Conservation (phyloP, 176 grass and related monocot genomes). For the Eremochloa ophiuroides region DNA sequence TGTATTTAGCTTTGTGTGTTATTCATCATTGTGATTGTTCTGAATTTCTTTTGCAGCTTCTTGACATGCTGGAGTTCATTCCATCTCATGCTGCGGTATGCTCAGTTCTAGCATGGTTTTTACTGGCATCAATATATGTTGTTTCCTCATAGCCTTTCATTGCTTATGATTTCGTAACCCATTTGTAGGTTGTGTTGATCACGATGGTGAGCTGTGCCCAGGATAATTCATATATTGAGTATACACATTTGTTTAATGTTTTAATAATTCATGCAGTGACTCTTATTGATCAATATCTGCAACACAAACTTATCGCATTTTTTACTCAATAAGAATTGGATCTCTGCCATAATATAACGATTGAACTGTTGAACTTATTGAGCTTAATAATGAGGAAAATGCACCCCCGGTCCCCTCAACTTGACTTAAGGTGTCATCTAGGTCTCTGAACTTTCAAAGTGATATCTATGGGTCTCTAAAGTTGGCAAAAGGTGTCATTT, state of each 20-base stretch:
- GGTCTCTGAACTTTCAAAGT: too few species aligned
- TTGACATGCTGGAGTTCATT: constrained; percentile 89
- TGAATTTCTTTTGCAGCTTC: constrained; percentile 56
- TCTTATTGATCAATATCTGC: constrained; percentile 1
- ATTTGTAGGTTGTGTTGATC: constrained; percentile 89
- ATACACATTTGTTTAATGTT: constrained; percentile 13
- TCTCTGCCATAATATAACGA: neutral
- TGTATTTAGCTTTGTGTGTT: neutral
- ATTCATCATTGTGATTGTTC: constrained; percentile 2
- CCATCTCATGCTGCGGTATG: constrained; percentile 96
- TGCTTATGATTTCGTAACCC: constrained; percentile 23
- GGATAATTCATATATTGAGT: constrained; percentile 31
- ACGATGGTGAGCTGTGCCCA: constrained; percentile 75
- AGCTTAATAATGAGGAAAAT: neutral
- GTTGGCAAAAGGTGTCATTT: too few species aligned
- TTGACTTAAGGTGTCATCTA: too few species aligned
- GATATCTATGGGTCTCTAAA: too few species aligned
- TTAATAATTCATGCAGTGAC: neutral
- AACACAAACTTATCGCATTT: constrained; percentile 20
- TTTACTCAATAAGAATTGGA: constrained; percentile 8
- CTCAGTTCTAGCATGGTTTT: constrained; percentile 28
- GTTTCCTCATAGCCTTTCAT: constrained; percentile 29
- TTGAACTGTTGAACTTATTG: neutral
- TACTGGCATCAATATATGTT: neutral
- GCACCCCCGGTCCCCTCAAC: too few species aligned